These are phyloP conservation scores for Neurospora sp. DNA, from an alignment of 495 filamentous ascomycete genomes.

Conservation along the genomic window DNA sequence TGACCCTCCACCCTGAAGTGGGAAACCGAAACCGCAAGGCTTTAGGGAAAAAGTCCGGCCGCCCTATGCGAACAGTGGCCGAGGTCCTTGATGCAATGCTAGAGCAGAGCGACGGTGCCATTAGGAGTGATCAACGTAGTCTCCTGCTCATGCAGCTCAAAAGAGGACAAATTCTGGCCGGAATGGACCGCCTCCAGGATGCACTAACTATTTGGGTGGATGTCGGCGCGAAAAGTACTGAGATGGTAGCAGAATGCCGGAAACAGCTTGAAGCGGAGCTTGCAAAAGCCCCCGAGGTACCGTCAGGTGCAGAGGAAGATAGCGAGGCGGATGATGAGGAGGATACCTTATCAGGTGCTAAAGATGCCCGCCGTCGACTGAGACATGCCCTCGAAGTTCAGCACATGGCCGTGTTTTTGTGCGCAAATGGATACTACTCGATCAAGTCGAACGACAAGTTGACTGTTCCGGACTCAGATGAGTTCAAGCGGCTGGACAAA, in stretches of 20 bases:
- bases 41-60: conserved; percentile 50
- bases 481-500: conserved; percentile 54
- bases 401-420: conserved; percentile 76
- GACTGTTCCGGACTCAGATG: conserved; percentile 52
- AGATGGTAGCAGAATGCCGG: conserved; percentile 54
- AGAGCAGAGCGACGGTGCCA: conserved; percentile 57
- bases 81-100: conserved; percentile 87
- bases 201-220: conserved; percentile 59
- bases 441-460: conserved; percentile 59
- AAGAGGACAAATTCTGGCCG: conserved; percentile 67
- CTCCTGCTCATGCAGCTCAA: conserved; percentile 50
- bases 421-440: conserved; percentile 72
- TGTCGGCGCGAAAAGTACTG: conserved; percentile 43
- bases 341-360: conserved; percentile 18
- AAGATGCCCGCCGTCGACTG: conserved; percentile 53
- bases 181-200: conserved; percentile 38
- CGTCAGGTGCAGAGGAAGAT: conserved; percentile 26
- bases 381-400: conserved; percentile 66
- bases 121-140: conserved; percentile 56
- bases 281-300: conserved; percentile 27
- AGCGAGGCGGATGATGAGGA: conserved; percentile 29
- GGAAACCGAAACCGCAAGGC: conserved; percentile 57
- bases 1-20: conserved; percentile 76
- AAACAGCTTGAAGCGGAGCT: conserved; percentile 46
- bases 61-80: conserved; percentile 61